Base-by-base conservation (phyloP, 305 asterid species). In the Withania somnifera region DNA sequence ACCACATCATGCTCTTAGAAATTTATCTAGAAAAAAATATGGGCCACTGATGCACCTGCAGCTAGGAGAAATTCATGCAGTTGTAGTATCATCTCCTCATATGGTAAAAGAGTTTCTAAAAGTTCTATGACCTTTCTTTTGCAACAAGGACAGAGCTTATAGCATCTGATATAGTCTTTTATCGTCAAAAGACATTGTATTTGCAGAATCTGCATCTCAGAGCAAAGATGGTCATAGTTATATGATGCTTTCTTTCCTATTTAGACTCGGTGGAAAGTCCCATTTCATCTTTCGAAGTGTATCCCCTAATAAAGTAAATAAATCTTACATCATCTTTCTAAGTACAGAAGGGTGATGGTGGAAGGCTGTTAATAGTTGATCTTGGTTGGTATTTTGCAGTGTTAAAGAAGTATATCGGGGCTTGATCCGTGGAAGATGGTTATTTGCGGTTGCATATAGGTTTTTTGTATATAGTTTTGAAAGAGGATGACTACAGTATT, bases 21-120 rank as follows among this genome's bases (percentile, higher is more conserved):
- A 77, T 15, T 26, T 85, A 5, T 26, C 85, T 3, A 36, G 42
- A 30, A 86, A 84, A 30, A 86, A 84, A 76, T 82, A 78, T 17
- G 89, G 87, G 0, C 78, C 85, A 0, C 32, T 84, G 0, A 61
- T 84, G 80, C 84, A 84, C 76, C 7, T 86, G 17, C 58, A 84
- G 82, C 81, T 81, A 6, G 85, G 86, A 1, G 86, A 86, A 22
- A 17, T 86, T 7, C 5, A 84, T 51, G 52, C 85, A n/a, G 42
- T 86, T 1, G 5, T 82, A 0, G 77, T 82, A 36, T 84, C 85
- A 0, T 84, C 85, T 4, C 83, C 85, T 1, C 53, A 52, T 30
- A 8, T 81, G 14, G 87, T 84, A n/a, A 86, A 84, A 78, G 80
- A 71, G 20, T 19, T 82, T 8, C 73, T 84, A 13, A 54, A 77